phyloP scores from a whole-genome alignment of 1,284 basidiomycete species.

The Puccinia hordei region DNA sequence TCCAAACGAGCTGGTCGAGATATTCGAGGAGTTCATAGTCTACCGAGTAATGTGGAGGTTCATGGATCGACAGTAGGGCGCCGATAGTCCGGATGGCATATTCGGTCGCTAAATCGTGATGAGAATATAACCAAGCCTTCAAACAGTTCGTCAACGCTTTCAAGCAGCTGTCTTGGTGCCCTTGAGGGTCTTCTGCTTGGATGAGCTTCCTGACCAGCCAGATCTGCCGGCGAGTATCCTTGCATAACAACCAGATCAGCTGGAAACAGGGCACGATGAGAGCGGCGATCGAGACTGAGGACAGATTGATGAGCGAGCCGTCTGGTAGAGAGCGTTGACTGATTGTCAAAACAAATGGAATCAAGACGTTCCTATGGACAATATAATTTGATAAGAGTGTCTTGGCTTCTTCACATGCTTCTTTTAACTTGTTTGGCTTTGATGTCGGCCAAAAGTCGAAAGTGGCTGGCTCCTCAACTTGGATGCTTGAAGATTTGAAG shows the following conservation, averaged over 20 bases:
- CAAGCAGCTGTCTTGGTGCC: constrained; percentile 32
- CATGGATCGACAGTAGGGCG: constrained; percentile 43
- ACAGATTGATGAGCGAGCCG: neutral
- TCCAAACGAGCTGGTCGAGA: constrained; percentile 43
- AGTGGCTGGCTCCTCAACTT: constrained; percentile 8
- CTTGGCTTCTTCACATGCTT: constrained; percentile 42
- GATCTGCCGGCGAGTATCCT: constrained; percentile 39
- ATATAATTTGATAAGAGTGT: constrained; percentile 16
- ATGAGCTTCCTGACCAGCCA: constrained; percentile 43
- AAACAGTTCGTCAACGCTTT: constrained; percentile 33
- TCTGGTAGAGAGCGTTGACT: constrained; percentile 6
- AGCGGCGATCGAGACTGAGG: constrained; percentile 27
- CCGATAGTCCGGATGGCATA: constrained; percentile 39
- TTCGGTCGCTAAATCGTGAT: constrained; percentile 45
- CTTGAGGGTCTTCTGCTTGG: constrained; percentile 35
- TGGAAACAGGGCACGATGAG: constrained; percentile 43
- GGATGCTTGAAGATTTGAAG: neutral
- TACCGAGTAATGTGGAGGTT: constrained; percentile 36
- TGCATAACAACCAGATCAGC: constrained; percentile 49
- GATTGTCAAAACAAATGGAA: constrained; percentile 28
- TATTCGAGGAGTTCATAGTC: constrained; percentile 37
- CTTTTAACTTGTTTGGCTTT: constrained; percentile 43
- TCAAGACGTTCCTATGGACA: constrained; percentile 6
- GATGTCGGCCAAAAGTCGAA: constrained; percentile 41
- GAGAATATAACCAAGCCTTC: constrained; percentile 35